Conservation (phyloP, 495 filamentous ascomycete species). For the Xylaria acuta region DNA sequence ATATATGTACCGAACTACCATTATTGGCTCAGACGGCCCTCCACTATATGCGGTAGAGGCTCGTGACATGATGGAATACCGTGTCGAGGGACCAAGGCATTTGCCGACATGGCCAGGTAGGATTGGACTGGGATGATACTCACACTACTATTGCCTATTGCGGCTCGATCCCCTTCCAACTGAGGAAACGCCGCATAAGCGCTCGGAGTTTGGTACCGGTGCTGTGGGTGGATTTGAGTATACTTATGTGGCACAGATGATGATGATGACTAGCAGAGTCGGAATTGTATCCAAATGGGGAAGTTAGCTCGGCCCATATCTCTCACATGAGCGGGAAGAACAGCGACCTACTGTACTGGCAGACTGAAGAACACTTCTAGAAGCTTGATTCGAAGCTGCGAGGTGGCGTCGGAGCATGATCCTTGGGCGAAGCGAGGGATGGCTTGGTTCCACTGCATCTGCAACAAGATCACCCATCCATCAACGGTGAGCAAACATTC, state of each 20-base stretch:
- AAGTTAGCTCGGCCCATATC: slow-evolving; percentile 15
- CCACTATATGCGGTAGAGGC: slow-evolving; percentile 3
- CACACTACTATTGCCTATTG: slow-evolving; percentile 3
- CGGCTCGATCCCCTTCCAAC: slow-evolving; percentile 1
- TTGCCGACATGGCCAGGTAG: slow-evolving; percentile 28
- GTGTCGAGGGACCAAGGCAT: slow-evolving; percentile 14
- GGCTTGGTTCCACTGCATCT: slow-evolving; percentile 26
- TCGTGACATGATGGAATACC: slow-evolving; percentile 15
- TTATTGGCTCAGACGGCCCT: slow-evolving; percentile 9
- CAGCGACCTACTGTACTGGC: neutral
- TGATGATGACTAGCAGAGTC: slow-evolving; percentile 15
- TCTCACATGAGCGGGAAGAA: slow-evolving; percentile 25
- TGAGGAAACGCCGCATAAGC: slow-evolving; percentile 16
- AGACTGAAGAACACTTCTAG: slow-evolving; percentile 22
- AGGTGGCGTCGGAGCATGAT: slow-evolving; percentile 12
- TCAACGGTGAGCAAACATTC: slow-evolving; percentile 15
- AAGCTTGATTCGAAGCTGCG: slow-evolving; percentile 24
- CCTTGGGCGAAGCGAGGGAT: slow-evolving; percentile 26
- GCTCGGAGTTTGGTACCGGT: slow-evolving; percentile 20
- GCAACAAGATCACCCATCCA: slow-evolving; percentile 12
- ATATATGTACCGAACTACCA: neutral
- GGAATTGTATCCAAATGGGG: slow-evolving; percentile 14
- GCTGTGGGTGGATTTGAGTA: slow-evolving; percentile 26
- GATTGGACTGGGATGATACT: slow-evolving; percentile 12
- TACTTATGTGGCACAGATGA: slow-evolving; percentile 16